Base-by-base conservation (phyloP, 805 yeast species). In the Schwanniomyces occidentalis region DNA sequence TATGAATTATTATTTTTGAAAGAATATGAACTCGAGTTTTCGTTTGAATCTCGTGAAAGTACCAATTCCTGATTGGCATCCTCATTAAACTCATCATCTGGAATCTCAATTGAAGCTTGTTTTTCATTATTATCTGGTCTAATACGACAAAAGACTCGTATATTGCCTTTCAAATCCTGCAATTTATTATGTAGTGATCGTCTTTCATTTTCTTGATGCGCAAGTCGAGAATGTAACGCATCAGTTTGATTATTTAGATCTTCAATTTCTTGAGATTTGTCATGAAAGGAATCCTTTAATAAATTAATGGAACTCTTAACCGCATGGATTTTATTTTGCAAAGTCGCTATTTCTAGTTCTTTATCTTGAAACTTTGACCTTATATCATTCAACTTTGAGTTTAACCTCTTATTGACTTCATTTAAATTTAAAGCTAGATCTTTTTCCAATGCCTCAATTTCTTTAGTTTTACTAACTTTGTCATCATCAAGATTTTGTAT, bases 121-220 rank as follows among this genome's bases (percentile, higher is more conserved):
- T 38, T 16, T 10, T 42, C 50, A 7, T 36, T 38, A 4, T 16
- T 12, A 3, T 44, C 26, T 7, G 96, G 96, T 35, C 95, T 71
- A 4, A 91, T 70, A 24, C 99, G 71, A 54, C 97, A 91, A 49
- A 82, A 87, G 0, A 91, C 97, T 30, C 98, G 64, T 21, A 93
- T 89, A 49, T 88, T 93, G 1, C 99, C 98, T 57, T 89, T 85
- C 24, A 91, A 57, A 40, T 87, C 95, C 56, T 89, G 96, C 5
- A 91, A 63, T 42, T 69, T 71, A 51, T 86, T 81, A 51, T 88
- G 96, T 1, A 85, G 55, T 9, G 61, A 50, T 7, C 96, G 65
- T 41, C 96, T 67, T 23, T 65, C 51, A 0, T 65, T 56, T 46
- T 85, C 91, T 40, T 75, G 78, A 14, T 58, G 54, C 0, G 70